Evolutionary conservation across 805 yeast genomes (phyloP).

Genomic region (Metschnikowia proteae): DNA sequence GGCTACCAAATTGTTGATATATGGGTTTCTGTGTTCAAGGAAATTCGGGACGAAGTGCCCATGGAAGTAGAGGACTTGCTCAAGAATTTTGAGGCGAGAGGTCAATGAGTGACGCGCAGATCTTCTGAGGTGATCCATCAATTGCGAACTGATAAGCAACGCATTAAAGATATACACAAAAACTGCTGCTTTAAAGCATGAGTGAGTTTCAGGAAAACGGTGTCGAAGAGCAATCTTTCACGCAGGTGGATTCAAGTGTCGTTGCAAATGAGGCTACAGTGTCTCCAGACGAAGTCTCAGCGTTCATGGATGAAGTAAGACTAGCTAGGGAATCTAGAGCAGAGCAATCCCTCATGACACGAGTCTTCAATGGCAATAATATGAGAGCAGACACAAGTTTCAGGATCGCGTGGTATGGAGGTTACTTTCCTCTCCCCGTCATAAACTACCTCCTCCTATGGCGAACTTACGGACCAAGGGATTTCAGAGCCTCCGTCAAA

Average conservation of each 20-base stretch:
- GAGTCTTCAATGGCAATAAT: not conserved
- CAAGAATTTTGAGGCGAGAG: not conserved
- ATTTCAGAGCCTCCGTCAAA: conserved; percentile 1
- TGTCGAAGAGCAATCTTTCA: too few species aligned
- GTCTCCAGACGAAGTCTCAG: not conserved
- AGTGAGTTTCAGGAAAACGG: not conserved
- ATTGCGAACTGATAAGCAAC: conserved; percentile 1
- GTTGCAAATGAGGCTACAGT: not conserved
- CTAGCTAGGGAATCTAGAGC: not conserved
- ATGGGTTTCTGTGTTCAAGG: conserved; percentile 8
- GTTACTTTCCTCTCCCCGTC: conserved; percentile 14
- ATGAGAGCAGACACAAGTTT: not conserved
- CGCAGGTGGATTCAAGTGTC: not conserved
- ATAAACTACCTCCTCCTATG: conserved; percentile 14
- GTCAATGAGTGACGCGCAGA: not conserved
- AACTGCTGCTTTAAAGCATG: not conserved
- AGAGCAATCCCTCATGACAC: not conserved
- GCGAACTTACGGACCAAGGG: conserved; percentile 10
- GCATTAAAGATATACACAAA: not conserved
- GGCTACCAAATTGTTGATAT: conserved; percentile 1
- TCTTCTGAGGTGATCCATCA: not conserved
- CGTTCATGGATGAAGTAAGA: not conserved
- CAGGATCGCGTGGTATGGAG: conserved; percentile 8
- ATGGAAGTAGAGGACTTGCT: not conserved
- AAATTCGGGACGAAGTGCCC: conserved; percentile 7